Base-by-base conservation (phyloP, 805 yeast genomes). In the Zygosaccharomyces rouxii region DNA sequence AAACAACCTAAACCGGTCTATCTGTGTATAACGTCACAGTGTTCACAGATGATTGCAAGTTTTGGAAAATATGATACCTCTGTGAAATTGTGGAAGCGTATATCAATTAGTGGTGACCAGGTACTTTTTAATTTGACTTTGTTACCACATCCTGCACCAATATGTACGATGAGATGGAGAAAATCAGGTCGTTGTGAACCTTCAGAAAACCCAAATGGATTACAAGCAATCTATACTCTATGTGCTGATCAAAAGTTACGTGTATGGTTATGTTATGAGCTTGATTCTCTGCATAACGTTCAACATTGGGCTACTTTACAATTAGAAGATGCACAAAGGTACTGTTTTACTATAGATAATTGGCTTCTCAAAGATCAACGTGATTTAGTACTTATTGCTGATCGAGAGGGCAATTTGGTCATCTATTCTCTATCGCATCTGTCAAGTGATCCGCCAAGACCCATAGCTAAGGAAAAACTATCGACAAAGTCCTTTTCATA, bases 71-170 rank as follows among this genome's bases (percentile, higher is more conserved):
- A 75, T 61, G 96, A 88, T 62, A 72, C 73, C 30, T 70, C 85
- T 11, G 81, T 87, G 25, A 88, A 87, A 60, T 72, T 88, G 2
- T 90, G 96, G 96, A 74, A 81, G 46, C 71, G 97, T 44, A 72
- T 81, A 6, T 77, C 84, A 6, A 86, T 81, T 58, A 89, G 85
- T 29, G 75, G 76, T 23, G 80, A 78, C 30, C 75, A 80, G 35
- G 74, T 83, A 5, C 73, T 75, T 23, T 89, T 88, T 62, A 94
- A 85, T 56, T 69, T 88, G 52, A 69, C 80, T 0, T 83, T 85
- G 56, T 67, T 89, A 19, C 74, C 79, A n/a, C 95, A 86, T 59
- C 80, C 83, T 1, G 60, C 73, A 1, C 74, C 74, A 46, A 79
- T 89, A 0, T 72, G 81, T 0, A 70, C 71, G 29, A 62, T 83